These are phyloP conservation scores for Penicillium sp. DNA, from an alignment of 2,329 filamentous ascomycete genomes.

Conservation along the genomic window DNA sequence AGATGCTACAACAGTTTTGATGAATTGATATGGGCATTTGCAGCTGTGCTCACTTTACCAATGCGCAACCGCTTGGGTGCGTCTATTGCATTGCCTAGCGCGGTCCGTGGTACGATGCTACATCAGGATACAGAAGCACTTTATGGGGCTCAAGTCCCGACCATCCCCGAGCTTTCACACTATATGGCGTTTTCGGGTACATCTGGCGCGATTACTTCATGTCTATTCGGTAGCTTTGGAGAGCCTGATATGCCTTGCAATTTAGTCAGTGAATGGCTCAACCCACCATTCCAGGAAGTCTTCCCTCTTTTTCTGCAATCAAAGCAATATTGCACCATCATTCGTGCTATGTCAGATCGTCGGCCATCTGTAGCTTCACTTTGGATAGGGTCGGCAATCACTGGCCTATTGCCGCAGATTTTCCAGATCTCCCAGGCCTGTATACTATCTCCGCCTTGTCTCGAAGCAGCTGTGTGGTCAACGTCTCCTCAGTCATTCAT, in stretches of 20 bases:
- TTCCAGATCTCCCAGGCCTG: not conserved
- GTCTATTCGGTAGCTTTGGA: not conserved
- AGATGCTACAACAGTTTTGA: too few species aligned
- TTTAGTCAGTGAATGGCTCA: not conserved
- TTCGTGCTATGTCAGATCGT: not conserved
- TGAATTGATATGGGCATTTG: too few species aligned
- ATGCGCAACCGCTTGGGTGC: too few species aligned
- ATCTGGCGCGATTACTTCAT: not conserved
- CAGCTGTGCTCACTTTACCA: too few species aligned
- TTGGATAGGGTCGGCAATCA: constrained; percentile 1
- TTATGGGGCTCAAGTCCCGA: not conserved
- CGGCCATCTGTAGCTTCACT: not conserved
- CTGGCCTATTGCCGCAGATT: constrained; percentile 3
- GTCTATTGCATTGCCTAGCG: not conserved
- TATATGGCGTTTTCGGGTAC: not conserved
- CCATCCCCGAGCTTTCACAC: not conserved
- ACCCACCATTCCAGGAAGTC: not conserved
- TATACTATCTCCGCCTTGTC: not conserved
- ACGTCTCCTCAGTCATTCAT: not conserved
- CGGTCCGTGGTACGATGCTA: not conserved
- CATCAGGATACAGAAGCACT: not conserved
- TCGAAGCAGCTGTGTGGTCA: not conserved
- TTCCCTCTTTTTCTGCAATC: not conserved
- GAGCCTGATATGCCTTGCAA: not conserved
- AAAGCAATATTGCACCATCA: not conserved